phyloP scores from a whole-genome alignment of 768 basidiomycete species.

The Udeniomyces megalosporus region DNA sequence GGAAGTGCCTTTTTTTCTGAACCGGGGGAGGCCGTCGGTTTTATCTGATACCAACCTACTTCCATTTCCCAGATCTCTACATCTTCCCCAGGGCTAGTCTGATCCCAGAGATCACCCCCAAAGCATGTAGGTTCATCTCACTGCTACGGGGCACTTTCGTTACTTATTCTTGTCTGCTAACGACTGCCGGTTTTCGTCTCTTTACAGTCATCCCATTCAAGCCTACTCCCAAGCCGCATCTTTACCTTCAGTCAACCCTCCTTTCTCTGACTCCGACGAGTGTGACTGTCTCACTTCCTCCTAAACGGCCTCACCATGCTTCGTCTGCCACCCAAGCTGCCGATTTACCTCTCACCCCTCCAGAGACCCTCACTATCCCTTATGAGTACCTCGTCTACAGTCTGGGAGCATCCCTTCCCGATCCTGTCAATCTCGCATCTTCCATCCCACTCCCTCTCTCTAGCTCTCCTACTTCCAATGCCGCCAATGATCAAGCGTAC shows the following conservation, averaged over 20 bases:
- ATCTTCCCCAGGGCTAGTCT: slow-evolving; percentile 28
- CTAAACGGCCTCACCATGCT: too few relatives aligned
- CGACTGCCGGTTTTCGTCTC: too few relatives aligned
- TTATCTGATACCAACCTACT: neutral
- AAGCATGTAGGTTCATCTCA: slow-evolving; percentile 21
- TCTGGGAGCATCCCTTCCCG: slow-evolving; percentile 25
- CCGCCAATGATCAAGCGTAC: too few relatives aligned
- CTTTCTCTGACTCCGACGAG: neutral
- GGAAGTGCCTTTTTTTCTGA: too few relatives aligned
- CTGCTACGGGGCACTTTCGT: too few relatives aligned
- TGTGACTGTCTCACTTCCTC: slow-evolving; percentile 3
- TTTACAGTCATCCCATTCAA: slow-evolving; percentile 27
- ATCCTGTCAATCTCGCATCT: slow-evolving; percentile 26
- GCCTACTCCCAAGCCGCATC: slow-evolving; percentile 26
- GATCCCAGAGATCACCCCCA: slow-evolving; percentile 20
- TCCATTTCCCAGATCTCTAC: slow-evolving; percentile 24
- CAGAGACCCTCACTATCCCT: slow-evolving; percentile 19
- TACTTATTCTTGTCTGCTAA: too few relatives aligned
- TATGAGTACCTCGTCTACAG: slow-evolving; percentile 29
- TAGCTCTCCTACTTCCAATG: too few relatives aligned
- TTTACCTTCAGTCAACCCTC: slow-evolving; percentile 19
- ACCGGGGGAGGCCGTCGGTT: too few relatives aligned
- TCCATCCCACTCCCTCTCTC: too few relatives aligned
- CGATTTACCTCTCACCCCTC: neutral
- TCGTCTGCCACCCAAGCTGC: too few relatives aligned